Percentiles rank a stretch among this genome's conserved stretches.
Evolutionary conservation across 2,329 filamentous ascomycete species (phyloP).

Genomic region (Diplodia corticola): DNA sequence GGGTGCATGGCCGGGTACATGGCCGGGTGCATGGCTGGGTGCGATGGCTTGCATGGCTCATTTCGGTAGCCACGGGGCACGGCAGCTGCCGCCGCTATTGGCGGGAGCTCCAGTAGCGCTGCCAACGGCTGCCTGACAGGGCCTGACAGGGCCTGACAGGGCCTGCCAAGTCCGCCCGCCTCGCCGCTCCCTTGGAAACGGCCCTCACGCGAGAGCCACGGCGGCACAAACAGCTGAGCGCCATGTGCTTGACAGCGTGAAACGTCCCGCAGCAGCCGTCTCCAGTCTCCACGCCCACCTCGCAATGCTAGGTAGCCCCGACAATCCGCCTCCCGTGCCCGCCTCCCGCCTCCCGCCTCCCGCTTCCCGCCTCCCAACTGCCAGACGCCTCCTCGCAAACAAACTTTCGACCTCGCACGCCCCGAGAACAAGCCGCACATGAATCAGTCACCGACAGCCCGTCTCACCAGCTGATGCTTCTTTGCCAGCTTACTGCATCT

Average conservation of each 20-base stretch:
- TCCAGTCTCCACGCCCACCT: not conserved
- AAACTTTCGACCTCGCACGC: not conserved
- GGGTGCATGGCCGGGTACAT: no score
- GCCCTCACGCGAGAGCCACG: not conserved
- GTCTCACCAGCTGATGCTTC: not conserved
- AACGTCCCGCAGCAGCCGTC: not conserved
- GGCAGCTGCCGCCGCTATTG: not conserved
- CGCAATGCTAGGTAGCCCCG: no score
- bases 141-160: not conserved
- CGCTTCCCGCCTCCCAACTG: no score
- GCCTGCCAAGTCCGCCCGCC: not conserved
- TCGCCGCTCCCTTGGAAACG: not conserved
- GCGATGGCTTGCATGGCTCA: not conserved
- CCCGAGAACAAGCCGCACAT: not conserved
- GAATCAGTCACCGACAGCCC: not conserved
- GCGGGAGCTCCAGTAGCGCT: not conserved
- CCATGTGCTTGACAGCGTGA: conserved; percentile 18
- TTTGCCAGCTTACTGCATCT: not conserved
- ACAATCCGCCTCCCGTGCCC: no score
- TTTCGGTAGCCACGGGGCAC: not conserved
- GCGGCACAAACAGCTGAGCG: conserved; percentile 1
- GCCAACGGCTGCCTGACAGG: not conserved
- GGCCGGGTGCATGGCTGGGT: not conserved
- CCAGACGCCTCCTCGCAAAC: not conserved
- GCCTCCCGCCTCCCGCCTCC: no score